These are phyloP conservation scores for Boletus coccyginus DNA, from an alignment of 768 basidiomycete species.

Conservation along the genomic window DNA sequence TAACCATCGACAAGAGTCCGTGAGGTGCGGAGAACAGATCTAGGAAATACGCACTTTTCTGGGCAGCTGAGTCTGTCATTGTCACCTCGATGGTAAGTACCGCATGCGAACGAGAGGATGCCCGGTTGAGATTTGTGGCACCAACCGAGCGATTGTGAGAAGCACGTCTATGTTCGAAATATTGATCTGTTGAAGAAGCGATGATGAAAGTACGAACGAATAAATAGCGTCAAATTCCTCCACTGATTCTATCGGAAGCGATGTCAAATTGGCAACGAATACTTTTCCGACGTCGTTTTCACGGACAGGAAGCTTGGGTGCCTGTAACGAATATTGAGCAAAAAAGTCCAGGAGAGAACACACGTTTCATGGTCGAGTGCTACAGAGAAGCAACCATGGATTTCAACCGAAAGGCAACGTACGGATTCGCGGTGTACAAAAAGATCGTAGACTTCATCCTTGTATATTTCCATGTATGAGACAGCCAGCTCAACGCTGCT, in stretches of 20 bases:
- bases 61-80: conserved; percentile 49
- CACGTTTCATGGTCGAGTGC: neutral
- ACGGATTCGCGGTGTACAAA: conserved; percentile 71
- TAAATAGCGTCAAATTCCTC: conserved; percentile 50
- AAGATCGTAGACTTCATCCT: conserved; percentile 88
- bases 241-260: conserved; percentile 35
- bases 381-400: neutral
- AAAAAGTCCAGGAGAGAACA: neutral
- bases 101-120: conserved; percentile 87
- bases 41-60: conserved; percentile 46
- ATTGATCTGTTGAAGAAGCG: neutral
- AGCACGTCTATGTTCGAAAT: conserved; percentile 47
- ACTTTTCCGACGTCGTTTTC: conserved; percentile 52
- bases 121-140: conserved; percentile 80
- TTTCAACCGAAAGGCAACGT: conserved; percentile 22
- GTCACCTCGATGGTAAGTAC: conserved; percentile 73
- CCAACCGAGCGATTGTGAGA: conserved; percentile 79
- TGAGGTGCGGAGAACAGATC: neutral
- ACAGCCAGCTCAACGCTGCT: conserved; percentile 49
- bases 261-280: conserved; percentile 51
- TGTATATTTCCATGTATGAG: conserved; percentile 90
- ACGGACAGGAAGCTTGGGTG: conserved; percentile 53
- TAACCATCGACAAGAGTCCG: conserved; percentile 23
- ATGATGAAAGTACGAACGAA: conserved; percentile 35
- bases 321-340: conserved; percentile 29